Evolutionary conservation across 2,329 filamentous ascomycete genomes (phyloP).

Genomic region (Neospermospora avenae): DNA sequence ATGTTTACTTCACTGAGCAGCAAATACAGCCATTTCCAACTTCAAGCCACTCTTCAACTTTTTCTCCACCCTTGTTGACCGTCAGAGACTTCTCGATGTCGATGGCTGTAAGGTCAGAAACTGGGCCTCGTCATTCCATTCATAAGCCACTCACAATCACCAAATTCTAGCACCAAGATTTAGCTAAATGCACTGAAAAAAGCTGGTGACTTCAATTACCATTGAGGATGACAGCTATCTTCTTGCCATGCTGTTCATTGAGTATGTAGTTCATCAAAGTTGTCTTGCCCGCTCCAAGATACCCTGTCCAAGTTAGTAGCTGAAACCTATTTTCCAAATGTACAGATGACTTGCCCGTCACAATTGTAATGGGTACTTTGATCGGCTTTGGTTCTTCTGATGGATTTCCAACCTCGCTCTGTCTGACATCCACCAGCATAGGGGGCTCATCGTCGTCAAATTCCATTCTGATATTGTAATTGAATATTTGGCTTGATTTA

Average conservation of each 20-base stretch:
- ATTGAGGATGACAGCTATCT: slow-evolving; percentile 96
- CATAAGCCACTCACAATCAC: slow-evolving; percentile 60
- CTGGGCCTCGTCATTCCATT: not conserved
- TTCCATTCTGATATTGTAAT: slow-evolving; percentile 48
- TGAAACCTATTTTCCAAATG: not conserved
- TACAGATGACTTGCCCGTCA: slow-evolving; percentile 57
- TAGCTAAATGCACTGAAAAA: slow-evolving; percentile 10
- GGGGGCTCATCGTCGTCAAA: slow-evolving; percentile 65
- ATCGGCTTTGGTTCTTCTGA: slow-evolving; percentile 48
- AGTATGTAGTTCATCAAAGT: slow-evolving; percentile 95
- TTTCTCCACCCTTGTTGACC: slow-evolving; percentile 76
- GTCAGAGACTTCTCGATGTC: slow-evolving; percentile 97
- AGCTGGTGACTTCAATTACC: slow-evolving; percentile 46
- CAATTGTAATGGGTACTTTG: slow-evolving; percentile 81
- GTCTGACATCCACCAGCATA: slow-evolving; percentile 53
- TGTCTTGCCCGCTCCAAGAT: slow-evolving; percentile 93
- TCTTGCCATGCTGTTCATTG: slow-evolving; percentile 93
- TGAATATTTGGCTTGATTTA: too few species aligned
- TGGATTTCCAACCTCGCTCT: slow-evolving; percentile 35
- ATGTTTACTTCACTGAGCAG: slow-evolving; percentile 82
- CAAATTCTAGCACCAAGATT: slow-evolving; percentile 59
- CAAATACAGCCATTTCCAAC: slow-evolving; percentile 97
- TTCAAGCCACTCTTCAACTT: slow-evolving; percentile 92
- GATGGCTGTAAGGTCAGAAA: slow-evolving; percentile 49
- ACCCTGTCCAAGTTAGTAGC: slow-evolving; percentile 54